A percentile compares a stretch with the other conserved stretches of the same genome.
Conservation (phyloP, 2,329 filamentous ascomycete genomes). For the Arthrinium puccinioides region DNA sequence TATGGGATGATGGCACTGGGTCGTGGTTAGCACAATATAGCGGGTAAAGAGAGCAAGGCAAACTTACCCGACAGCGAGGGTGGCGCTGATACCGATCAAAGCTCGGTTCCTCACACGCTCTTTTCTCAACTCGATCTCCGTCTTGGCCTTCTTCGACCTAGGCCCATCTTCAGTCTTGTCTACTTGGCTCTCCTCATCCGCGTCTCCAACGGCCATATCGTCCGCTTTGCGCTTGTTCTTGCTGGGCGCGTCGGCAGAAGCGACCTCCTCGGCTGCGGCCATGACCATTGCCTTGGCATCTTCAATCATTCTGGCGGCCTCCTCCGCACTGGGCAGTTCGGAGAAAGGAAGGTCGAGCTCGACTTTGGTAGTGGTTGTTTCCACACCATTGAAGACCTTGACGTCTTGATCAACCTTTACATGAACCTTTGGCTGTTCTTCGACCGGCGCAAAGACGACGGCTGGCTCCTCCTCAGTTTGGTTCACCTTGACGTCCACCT, state of each 20-base stretch:
- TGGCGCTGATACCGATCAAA: constrained; percentile 77
- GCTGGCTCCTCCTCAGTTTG: constrained; percentile 42
- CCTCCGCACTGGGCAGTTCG: constrained; percentile 66
- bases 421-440: constrained; percentile 55
- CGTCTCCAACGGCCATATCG: constrained; percentile 61
- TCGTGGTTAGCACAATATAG: constrained; percentile 1
- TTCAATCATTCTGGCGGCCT: constrained; percentile 75
- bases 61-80: constrained; percentile 84
- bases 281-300: constrained; percentile 86
- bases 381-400: constrained; percentile 44
- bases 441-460: constrained; percentile 41
- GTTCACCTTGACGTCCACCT: constrained; percentile 32
- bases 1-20: constrained; percentile 40
- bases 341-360: constrained; percentile 65
- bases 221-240: constrained; percentile 68
- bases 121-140: constrained; percentile 74
- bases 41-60: constrained; percentile 14
- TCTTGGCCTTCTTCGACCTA: constrained; percentile 69
- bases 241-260: constrained; percentile 32
- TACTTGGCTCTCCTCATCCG: constrained; percentile 39
- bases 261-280: constrained; percentile 37
- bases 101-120: constrained; percentile 82
- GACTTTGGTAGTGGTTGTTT: constrained; percentile 65
- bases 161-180: constrained; percentile 31
- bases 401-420: constrained; percentile 59